A percentile compares a stretch with the other conserved stretches of the same genome.
Conservation (phyloP, 2,329 filamentous ascomycete genomes). For the Pseudopyricularia cyperi region DNA sequence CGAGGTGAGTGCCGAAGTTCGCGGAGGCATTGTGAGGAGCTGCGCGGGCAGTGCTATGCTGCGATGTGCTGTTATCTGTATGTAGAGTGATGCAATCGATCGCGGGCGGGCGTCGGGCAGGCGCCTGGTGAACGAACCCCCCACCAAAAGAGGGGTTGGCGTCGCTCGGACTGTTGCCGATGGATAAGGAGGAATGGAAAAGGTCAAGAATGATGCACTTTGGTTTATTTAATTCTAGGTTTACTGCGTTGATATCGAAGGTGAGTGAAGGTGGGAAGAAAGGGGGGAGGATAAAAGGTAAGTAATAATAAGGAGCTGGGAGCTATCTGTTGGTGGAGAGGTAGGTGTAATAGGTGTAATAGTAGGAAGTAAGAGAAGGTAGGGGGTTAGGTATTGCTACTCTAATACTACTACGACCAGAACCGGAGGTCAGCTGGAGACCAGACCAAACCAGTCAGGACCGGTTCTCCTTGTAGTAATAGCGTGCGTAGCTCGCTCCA, state of each 20-base stretch:
- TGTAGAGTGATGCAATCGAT: neutral
- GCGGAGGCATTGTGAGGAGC: slow-evolving; percentile 66
- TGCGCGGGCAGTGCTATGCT: slow-evolving; percentile 40
- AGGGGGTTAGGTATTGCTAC: slow-evolving; percentile 17
- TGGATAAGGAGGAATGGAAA: slow-evolving; percentile 1
- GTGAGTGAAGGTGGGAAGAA: neutral
- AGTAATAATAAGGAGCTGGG: slow-evolving; percentile 3
- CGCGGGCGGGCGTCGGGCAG: neutral
- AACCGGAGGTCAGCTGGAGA: no score
- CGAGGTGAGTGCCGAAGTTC: slow-evolving; percentile 64
- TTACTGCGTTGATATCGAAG: neutral
- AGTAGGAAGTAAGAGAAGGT: slow-evolving; percentile 7
- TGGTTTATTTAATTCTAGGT: neutral
- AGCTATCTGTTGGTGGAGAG: slow-evolving; percentile 9
- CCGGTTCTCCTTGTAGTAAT: no score
- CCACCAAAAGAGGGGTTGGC: slow-evolving; percentile 3
- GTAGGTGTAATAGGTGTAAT: slow-evolving; percentile 1
- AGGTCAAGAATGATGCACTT: neutral
- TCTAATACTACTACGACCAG: no score
- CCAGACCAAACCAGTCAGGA: no score
- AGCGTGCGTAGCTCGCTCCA: no score
- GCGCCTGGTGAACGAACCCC: neutral
- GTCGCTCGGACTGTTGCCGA: slow-evolving; percentile 2
- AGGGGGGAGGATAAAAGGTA: slow-evolving; percentile 5
- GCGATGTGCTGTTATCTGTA: neutral